Evolutionary conservation across 306 rosid species (phyloP).

Genomic region (Fagus crenata): DNA sequence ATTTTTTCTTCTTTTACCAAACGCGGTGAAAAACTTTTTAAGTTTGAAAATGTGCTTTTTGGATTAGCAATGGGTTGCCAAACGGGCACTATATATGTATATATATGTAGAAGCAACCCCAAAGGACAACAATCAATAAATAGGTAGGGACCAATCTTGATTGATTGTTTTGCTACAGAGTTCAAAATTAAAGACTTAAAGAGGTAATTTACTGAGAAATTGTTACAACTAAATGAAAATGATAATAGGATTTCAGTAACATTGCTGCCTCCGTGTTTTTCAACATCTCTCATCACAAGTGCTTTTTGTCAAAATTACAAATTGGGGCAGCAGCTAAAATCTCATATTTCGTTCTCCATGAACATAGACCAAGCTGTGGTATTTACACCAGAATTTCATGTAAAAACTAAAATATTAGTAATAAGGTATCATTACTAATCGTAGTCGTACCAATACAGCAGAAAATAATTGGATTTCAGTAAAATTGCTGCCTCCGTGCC

Average conservation of each 20-base stretch:
- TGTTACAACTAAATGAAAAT: not conserved
- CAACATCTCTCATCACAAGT: constrained; percentile 31
- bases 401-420: constrained; percentile 18
- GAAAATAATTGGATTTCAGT: no score
- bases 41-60: no score
- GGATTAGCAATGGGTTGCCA: no score
- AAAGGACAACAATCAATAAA: not conserved
- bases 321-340: not conserved
- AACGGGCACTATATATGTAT: no score
- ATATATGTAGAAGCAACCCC: not conserved
- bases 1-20: no score
- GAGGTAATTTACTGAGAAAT: not conserved
- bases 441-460: no score
- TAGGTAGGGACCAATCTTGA: not conserved
- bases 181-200: not conserved
- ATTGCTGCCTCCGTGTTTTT: constrained; percentile 4
- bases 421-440: constrained; percentile 29
- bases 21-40: no score
- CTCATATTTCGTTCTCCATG: constrained; percentile 41
- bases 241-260: constrained; percentile 3
- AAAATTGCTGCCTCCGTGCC: no score
- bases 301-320: constrained; percentile 29
- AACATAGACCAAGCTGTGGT: constrained; percentile 48
- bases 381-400: constrained; percentile 54
- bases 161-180: constrained; percentile 9